phyloP scores from a whole-genome alignment of 106 monocot genomes.

The Xerophyta viscosa region DNA sequence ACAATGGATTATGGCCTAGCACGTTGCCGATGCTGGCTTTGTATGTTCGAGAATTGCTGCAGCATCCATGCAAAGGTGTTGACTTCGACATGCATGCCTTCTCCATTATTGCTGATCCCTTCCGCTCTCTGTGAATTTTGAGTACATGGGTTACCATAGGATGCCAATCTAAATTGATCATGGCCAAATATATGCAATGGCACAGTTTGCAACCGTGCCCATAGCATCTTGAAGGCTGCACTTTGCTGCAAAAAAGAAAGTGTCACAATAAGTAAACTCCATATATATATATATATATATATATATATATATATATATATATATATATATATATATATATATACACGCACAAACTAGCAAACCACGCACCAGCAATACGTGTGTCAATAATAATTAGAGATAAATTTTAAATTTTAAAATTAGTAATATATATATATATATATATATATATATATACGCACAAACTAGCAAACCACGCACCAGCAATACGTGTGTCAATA shows the following conservation, averaged over 20 bases:
- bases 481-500: too few species aligned
- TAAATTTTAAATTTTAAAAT: too few species aligned
- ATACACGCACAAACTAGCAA: too few species aligned
- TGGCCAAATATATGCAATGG: conserved; percentile 28
- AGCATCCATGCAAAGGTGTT: conserved; percentile 49
- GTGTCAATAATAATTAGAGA: too few species aligned
- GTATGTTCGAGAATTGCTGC: conserved; percentile 55
- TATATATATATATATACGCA: too few species aligned
- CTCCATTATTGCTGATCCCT: conserved; percentile 23
- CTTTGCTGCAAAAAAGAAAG: conserved; percentile 71
- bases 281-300: too few species aligned
- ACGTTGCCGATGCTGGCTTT: conserved; percentile 40
- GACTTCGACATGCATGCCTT: conserved; percentile 29
- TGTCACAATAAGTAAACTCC: too few species aligned
- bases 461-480: too few species aligned
- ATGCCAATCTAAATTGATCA: conserved; percentile 26
- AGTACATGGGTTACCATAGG: conserved; percentile 37
- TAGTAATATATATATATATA: too few species aligned
- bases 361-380: too few species aligned
- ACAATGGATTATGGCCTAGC: conserved; percentile 11
- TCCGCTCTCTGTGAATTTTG: conserved; percentile 25
- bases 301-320: too few species aligned
- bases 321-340: too few species aligned
- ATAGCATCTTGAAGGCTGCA: conserved; percentile 86
- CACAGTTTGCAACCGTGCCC: conserved; percentile 76